Evolutionary conservation across 2,329 filamentous ascomycete species (phyloP).

Genomic region (Penicillium sp.): DNA sequence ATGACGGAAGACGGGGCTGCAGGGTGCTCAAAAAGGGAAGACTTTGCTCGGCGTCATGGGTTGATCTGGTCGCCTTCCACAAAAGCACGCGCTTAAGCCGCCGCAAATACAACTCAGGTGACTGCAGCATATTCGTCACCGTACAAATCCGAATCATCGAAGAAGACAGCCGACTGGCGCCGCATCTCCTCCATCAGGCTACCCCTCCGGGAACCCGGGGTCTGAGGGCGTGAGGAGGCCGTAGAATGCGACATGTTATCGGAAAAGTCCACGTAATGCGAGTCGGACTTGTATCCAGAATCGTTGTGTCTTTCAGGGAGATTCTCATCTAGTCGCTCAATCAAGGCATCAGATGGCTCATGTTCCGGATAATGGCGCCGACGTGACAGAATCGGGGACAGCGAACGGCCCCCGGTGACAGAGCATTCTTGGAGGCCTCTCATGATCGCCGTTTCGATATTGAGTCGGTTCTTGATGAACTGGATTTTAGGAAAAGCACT

Average conservation of each 20-base stretch:
- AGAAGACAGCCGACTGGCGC: conserved; percentile 53
- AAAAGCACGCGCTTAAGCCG: conserved; percentile 19
- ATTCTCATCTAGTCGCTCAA: conserved; percentile 32
- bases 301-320: conserved; percentile 31
- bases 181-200: conserved; percentile 50
- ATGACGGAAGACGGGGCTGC: conserved; percentile 22
- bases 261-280: conserved; percentile 27
- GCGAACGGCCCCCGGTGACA: conserved; percentile 27
- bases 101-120: conserved; percentile 21
- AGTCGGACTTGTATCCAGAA: conserved; percentile 25
- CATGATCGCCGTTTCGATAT: conserved; percentile 73
- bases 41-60: conserved; percentile 15
- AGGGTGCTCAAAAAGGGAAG: conserved; percentile 19
- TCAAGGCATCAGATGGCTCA: conserved; percentile 24
- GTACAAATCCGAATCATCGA: conserved; percentile 46
- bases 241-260: conserved; percentile 29
- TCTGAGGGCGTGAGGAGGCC: conserved; percentile 25
- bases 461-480: conserved; percentile 85
- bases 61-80: background rate
- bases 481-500: conserved; percentile 89
- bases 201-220: conserved; percentile 26
- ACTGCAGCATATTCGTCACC: conserved; percentile 29
- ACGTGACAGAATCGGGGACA: conserved; percentile 35
- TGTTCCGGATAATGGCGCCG: conserved; percentile 25
- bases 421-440: conserved; percentile 53